These are phyloP conservation scores for Aspergillus brasiliensis DNA, from an alignment of 2,329 filamentous ascomycete genomes.

Conservation along the genomic window DNA sequence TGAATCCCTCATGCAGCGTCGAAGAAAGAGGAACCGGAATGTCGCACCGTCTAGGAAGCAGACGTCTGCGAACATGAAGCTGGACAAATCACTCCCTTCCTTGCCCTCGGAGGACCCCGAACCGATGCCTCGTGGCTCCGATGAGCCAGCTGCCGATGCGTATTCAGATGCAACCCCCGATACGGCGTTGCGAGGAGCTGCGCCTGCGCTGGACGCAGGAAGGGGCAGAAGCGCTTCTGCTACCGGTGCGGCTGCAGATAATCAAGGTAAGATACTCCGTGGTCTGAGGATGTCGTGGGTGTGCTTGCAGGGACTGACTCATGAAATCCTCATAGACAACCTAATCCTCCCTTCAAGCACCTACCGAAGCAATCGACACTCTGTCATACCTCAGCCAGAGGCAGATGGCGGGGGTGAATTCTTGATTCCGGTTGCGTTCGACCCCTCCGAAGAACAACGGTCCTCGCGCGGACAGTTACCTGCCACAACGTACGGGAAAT, in stretches of 20 bases:
- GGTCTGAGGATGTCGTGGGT: no score
- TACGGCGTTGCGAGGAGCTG: constrained; percentile 21
- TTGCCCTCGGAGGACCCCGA: constrained; percentile 73
- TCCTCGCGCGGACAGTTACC: constrained; percentile 52
- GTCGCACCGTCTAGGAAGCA: constrained; percentile 42
- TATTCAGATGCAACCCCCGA: constrained; percentile 60
- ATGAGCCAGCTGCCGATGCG: constrained; percentile 60
- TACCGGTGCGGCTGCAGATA: constrained; percentile 27
- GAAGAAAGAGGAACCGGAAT: constrained; percentile 80
- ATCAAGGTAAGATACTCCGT: constrained; percentile 33
- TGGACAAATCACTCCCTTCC: constrained; percentile 91
- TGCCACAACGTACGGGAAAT: constrained; percentile 30
- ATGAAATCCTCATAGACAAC: constrained; percentile 48
- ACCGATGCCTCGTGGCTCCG: constrained; percentile 59
- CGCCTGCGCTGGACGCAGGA: constrained; percentile 26
- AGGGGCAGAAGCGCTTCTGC: constrained; percentile 27
- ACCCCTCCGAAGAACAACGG: constrained; percentile 64
- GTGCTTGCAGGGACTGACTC: not conserved
- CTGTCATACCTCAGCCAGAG: constrained; percentile 61
- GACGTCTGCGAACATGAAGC: constrained; percentile 59
- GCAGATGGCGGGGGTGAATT: constrained; percentile 66
- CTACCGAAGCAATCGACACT: constrained; percentile 78
- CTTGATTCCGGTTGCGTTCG: constrained; percentile 74
- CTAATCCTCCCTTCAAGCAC: constrained; percentile 72
- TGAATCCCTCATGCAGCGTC: constrained; percentile 90